Percentiles rank a stretch among this genome's conserved stretches.
phyloP scores from a whole-genome alignment of 352 stramenopile genomes.

The Pythium grandisporangium region DNA sequence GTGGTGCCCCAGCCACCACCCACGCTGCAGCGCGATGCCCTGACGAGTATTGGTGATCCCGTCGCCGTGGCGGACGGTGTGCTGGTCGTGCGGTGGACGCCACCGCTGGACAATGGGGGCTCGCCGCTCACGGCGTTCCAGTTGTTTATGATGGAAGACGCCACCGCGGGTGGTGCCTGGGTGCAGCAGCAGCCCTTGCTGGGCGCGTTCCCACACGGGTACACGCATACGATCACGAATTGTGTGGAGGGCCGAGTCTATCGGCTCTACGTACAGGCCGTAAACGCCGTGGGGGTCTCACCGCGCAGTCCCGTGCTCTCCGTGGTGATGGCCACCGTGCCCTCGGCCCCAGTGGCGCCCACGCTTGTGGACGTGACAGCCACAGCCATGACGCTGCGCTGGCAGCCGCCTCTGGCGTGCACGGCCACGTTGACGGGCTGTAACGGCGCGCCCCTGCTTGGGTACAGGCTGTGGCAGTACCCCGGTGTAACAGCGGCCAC shows the following conservation, averaged over 20 bases:
- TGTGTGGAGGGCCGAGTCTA: constrained; percentile 86
- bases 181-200: constrained; percentile 25
- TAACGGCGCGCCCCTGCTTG: constrained; percentile 72
- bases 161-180: constrained; percentile 37
- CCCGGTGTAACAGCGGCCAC: constrained; percentile 57
- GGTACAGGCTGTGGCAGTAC: constrained; percentile 94
- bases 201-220: constrained; percentile 41
- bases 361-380: constrained; percentile 49
- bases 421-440: constrained; percentile 68
- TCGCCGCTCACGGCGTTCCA: constrained; percentile 88
- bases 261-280: constrained; percentile 86
- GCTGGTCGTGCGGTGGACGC: constrained; percentile 71
- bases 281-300: constrained; percentile 83
- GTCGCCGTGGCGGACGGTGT: constrained; percentile 40
- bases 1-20: constrained; percentile 80
- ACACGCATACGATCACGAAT: constrained; percentile 25
- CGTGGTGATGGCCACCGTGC: constrained; percentile 79
- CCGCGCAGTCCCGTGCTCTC: constrained; percentile 80
- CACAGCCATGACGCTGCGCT: constrained; percentile 57
- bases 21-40: constrained; percentile 41
- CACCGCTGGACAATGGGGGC: constrained; percentile 90
- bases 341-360: constrained; percentile 34
- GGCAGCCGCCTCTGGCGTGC: constrained; percentile 50
- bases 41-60: constrained; percentile 54
- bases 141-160: constrained; percentile 86